These are phyloP conservation scores for Diaporthe aspalathi DNA, from an alignment of 2,329 filamentous ascomycete species.

Conservation along the genomic window DNA sequence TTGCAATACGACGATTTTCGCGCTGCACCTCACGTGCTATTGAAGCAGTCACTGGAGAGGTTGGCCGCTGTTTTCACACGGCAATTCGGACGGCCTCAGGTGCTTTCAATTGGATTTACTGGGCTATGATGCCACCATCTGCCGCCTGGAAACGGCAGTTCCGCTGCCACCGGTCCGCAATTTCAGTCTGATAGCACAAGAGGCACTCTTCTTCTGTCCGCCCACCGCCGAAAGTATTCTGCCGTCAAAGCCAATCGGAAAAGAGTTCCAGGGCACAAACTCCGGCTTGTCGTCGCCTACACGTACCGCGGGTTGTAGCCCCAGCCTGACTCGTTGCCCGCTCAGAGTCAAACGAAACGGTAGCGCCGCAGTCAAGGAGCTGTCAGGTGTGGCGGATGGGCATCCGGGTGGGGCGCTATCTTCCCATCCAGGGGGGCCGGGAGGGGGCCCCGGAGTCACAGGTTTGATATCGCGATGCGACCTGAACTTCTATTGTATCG, in stretches of 20 bases:
- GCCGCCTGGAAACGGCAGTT: not conserved
- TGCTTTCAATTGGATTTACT: not conserved
- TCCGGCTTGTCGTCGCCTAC: not conserved
- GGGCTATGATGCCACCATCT: not conserved
- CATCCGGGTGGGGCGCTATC: slow-evolving; percentile 26
- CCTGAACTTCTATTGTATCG: slow-evolving; percentile 11
- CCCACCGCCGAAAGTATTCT: not conserved
- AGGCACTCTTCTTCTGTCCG: not conserved
- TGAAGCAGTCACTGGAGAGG: too few relatives aligned
- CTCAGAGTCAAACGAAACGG: slow-evolving; percentile 16
- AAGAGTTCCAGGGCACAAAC: not conserved
- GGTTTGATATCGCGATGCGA: slow-evolving; percentile 16
- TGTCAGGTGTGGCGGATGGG: slow-evolving; percentile 27
- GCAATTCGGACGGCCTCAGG: not conserved
- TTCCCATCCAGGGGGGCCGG: slow-evolving; percentile 3
- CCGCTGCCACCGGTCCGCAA: not conserved
- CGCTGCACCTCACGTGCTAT: not conserved
- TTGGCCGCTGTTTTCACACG: not conserved
- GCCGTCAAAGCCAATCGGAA: slow-evolving; percentile 3
- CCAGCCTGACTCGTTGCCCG: slow-evolving; percentile 18
- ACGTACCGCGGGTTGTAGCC: not conserved
- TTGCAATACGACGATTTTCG: not conserved
- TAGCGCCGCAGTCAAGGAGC: slow-evolving; percentile 1
- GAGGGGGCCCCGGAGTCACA: slow-evolving; percentile 14
- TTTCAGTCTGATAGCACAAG: slow-evolving; percentile 3